A percentile compares a stretch with the other conserved stretches of the same genome.
These are phyloP conservation scores for Porogramme epimiltina DNA, from an alignment of 1,284 basidiomycete genomes.

Conservation along the genomic window DNA sequence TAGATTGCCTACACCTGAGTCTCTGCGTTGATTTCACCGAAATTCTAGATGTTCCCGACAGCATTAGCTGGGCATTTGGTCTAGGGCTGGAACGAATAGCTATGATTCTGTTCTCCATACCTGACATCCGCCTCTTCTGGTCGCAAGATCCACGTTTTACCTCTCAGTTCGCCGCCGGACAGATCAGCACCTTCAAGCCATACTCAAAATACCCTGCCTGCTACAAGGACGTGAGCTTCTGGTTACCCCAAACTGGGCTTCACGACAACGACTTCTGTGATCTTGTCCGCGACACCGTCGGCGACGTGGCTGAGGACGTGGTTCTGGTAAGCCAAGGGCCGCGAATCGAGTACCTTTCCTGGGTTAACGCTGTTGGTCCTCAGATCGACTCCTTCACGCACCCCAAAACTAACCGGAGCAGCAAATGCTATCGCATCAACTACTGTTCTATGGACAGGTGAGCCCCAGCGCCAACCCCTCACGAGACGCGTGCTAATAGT, in stretches of 20 bases:
- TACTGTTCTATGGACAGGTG: conserved; percentile 97
- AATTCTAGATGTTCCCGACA: conserved; percentile 69
- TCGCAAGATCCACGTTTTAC: conserved; percentile 88
- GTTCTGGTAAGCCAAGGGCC: conserved; percentile 58
- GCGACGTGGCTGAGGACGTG: conserved; percentile 92
- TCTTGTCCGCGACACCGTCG: conserved; percentile 88
- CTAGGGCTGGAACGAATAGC: conserved; percentile 97
- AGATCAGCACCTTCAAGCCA: conserved; percentile 80
- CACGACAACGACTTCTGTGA: conserved; percentile 99
- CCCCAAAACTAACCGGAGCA: conserved; percentile 82
- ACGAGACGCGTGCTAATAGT: conserved; percentile 2
- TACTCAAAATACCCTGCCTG: conserved; percentile 91
- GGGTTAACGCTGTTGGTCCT: not conserved
- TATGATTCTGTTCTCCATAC: conserved; percentile 97
- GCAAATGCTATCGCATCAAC: conserved; percentile 89
- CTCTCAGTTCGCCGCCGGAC: conserved; percentile 80
- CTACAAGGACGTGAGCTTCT: conserved; percentile 92
- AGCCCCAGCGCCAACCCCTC: not conserved
- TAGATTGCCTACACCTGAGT: not conserved
- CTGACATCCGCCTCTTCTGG: conserved; percentile 99
- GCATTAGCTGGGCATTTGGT: conserved; percentile 98
- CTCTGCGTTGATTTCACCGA: not conserved
- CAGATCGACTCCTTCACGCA: conserved; percentile 94
- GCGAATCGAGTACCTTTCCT: not conserved
- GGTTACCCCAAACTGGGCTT: conserved; percentile 66